Base-by-base conservation (phyloP, 208 protist species). In the Leishmania gerbilli region DNA sequence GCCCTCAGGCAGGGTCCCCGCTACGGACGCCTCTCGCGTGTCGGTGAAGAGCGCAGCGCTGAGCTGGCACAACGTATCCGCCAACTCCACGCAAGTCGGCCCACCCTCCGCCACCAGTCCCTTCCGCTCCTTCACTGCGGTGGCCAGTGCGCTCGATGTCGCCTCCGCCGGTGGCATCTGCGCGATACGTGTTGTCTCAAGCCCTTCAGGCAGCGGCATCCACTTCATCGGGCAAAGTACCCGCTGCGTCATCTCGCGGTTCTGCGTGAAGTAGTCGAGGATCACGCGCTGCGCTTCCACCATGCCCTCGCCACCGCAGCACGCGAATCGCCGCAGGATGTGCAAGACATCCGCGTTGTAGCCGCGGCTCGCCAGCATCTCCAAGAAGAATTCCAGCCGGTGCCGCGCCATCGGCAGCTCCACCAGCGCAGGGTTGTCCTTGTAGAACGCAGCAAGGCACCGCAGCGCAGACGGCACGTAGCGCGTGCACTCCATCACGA, bases 291-390 rank as follows among this genome's bases (percentile, higher is more conserved):
- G 88, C 49, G 86, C 85, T 67, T 92, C 88, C 34, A 87, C 77
- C 83, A 92, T 87, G 64, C 84, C 85, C 47, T 92, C 89, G 34
- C 84, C 83, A 7, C 83, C 78, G 51, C 86, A 92, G 49, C 75
- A 79, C 4, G 82, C 84, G 47, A 92, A 88, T 55, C 87, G 84
- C 34, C 79, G 84, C 15, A 90, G 55, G 37, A 92, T 76, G 71
- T 75, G 58, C 49, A 92, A 51, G 9, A 90, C 76, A 19, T 82
- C 79, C 11, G 86, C 75, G 42, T 88, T 80, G 4, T 83, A 80
- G 1, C 76, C 74, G 31, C 79, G 76, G 68, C 82, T 58, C 19
- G 77, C 79, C 49, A 92, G 81, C 58, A 89, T 80, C 1, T 75
- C 55, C 19, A 92, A 72, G 47, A 92, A 90, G 76, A 85, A 88